These are phyloP conservation scores for Syzygium malaccense DNA, from an alignment of 441 rosid species.

Conservation along the genomic window DNA sequence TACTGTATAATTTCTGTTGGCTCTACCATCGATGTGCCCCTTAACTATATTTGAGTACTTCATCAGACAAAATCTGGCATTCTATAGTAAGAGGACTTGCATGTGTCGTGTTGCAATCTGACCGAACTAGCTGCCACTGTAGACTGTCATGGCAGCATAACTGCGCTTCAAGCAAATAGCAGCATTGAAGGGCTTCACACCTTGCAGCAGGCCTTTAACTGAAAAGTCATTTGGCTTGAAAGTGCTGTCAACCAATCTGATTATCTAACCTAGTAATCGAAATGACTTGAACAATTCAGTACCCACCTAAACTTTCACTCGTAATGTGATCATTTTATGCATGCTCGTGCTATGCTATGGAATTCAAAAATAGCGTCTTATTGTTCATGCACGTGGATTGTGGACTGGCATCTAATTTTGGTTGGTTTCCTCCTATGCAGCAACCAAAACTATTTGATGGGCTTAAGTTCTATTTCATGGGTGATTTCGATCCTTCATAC, in stretches of 20 bases:
- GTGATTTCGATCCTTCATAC: slow-evolving; percentile 61
- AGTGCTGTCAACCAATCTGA: neutral
- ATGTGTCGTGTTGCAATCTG: neutral
- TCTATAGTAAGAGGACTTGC: neutral
- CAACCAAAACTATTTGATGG: slow-evolving; percentile 62
- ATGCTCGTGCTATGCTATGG: neutral
- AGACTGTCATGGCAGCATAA: neutral
- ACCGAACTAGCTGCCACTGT: neutral
- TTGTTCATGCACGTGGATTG: neutral
- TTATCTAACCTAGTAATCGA: neutral
- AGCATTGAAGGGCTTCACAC: neutral
- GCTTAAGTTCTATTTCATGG: slow-evolving; percentile 28
- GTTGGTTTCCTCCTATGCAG: slow-evolving; percentile 29
- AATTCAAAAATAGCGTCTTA: neutral
- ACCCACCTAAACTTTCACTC: neutral
- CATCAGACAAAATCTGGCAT: neutral
- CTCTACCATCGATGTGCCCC: neutral
- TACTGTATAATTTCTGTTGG: neutral
- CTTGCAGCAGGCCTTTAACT: neutral
- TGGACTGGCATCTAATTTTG: neutral
- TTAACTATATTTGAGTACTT: neutral
- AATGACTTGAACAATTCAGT: neutral
- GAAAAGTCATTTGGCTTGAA: neutral
- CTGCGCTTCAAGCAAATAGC: neutral
- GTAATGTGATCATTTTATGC: neutral